A percentile compares a stretch with the other conserved stretches of the same genome.
phyloP scores from a whole-genome alignment of 805 yeast species.

The Zygoascus biomembranicola region DNA sequence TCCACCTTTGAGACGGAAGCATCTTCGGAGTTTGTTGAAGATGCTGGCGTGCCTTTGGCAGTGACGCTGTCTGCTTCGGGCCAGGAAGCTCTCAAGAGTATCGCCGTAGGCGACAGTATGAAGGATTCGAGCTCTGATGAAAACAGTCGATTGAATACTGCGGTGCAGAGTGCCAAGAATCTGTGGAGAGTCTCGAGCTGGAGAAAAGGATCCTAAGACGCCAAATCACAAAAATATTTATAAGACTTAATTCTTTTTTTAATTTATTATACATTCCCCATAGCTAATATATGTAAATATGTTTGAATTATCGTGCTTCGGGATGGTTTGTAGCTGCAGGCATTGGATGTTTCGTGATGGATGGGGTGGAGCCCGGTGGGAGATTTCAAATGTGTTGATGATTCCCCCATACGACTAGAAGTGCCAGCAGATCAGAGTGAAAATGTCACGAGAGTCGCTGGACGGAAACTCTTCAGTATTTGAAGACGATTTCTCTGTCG shows the following conservation, averaged over 20 bases:
- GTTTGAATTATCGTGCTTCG: not conserved
- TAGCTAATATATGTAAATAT: not conserved
- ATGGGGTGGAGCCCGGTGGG: too few species aligned
- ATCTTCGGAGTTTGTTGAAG: conserved; percentile 5
- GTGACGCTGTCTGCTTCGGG: not conserved
- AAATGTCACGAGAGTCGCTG: not conserved
- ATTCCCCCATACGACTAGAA: too few species aligned
- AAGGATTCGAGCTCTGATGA: not conserved
- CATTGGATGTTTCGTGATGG: too few species aligned
- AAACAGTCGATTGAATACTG: not conserved
- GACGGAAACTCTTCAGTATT: not conserved
- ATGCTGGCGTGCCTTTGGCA: not conserved
- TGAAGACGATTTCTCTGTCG: not conserved
- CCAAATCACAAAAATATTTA: not conserved
- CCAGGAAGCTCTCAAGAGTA: conserved; percentile 1
- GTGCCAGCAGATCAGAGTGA: too few species aligned
- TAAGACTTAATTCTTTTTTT: not conserved
- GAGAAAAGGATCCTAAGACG: not conserved
- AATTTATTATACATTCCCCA: not conserved
- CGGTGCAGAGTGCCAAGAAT: not conserved
- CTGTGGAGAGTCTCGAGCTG: not conserved
- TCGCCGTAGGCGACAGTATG: not conserved
- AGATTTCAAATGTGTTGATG: too few species aligned
- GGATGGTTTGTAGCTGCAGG: too few species aligned
- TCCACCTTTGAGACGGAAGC: not conserved